Evolutionary conservation across 192 early-diverging fungal species (phyloP), one percentile per base, ranked within the genome.

Genomic region (Entophlyctis luteolus): DNA sequence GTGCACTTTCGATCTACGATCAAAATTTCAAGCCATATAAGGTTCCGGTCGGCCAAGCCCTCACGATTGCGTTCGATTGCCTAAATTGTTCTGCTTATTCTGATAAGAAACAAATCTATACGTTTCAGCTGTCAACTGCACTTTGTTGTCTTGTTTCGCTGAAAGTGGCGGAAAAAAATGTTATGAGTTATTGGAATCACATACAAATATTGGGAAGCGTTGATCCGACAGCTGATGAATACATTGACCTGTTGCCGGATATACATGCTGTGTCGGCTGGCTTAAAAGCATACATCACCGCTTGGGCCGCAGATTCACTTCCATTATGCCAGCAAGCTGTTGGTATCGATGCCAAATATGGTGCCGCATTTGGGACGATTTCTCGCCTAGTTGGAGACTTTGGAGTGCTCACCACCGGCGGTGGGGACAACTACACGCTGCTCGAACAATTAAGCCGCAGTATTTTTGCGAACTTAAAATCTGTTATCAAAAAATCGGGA

Each of bases 391-490:
- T 83, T 52, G 77, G 72, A n/a, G 85, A 85, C 46, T 88, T 73
- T 68, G 85, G 85, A 36, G 85, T 87, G 23, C 77, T 83, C 48
- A 88, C 86, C 0, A 88, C 86, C 32, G 77, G 73, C 55, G 80
- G 73, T 37, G 80, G 80, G n/a, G 80, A 82, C 35, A 80, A 82
- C 34, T 67, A 72, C 10, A 71, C 79, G 1, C 50, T 82, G 10
- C 35, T 72, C 28, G 73, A 80, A 36, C 86, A 88, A 58, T 71
- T 75, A 16, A 73, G 79, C 25, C 50, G 50, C 50, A 27, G 29
- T 23, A 1, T 53, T 23, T 27, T 53, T 14, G 0, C 50, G 1
- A 53, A 53, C 29, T 22, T 53, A 28, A 53, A 53, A 25, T 28
- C 23, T 14, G 50, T 23, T 16, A 16, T 53, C 12, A 47, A 47